Conservation (phyloP, 176 grass and related monocot genomes). For the Tillandsia leiboldiana region DNA sequence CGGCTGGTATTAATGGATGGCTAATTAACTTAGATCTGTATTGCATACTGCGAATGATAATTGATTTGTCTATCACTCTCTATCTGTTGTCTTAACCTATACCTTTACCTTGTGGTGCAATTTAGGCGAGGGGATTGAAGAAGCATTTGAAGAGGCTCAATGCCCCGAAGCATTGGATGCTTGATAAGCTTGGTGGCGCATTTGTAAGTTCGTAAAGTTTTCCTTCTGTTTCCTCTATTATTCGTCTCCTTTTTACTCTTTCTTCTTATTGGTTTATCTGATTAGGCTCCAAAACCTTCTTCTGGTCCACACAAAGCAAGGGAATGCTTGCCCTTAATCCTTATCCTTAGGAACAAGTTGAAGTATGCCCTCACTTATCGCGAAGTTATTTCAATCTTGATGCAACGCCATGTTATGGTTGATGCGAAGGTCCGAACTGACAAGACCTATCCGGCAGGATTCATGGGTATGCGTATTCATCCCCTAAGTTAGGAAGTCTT, state of each 20-base stretch:
- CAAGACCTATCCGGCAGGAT: constrained; percentile 4
- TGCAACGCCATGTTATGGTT: constrained; percentile 1
- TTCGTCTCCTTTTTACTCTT: background rate
- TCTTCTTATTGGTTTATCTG: background rate
- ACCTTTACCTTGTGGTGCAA: no score
- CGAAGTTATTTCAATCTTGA: background rate
- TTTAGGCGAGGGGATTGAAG: constrained; percentile 1
- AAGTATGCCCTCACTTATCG: background rate
- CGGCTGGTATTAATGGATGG: no score
- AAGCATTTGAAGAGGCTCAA: constrained; percentile 4
- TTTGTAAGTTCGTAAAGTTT: background rate
- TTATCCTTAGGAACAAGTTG: constrained; percentile 1
- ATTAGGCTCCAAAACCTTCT: constrained; percentile 1
- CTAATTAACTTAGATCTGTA: no score
- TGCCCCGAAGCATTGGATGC: background rate
- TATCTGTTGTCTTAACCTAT: no score
- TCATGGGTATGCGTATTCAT: background rate
- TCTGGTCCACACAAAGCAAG: background rate
- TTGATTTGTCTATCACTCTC: no score
- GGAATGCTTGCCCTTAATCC: background rate
- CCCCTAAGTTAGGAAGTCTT: background rate
- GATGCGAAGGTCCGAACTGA: constrained; percentile 1
- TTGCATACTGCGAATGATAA: no score
- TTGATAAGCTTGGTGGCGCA: constrained; percentile 2
- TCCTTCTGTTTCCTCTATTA: background rate